Base-by-base conservation (phyloP, 345 rosid species). In the Eucalyptus dawsonii region DNA sequence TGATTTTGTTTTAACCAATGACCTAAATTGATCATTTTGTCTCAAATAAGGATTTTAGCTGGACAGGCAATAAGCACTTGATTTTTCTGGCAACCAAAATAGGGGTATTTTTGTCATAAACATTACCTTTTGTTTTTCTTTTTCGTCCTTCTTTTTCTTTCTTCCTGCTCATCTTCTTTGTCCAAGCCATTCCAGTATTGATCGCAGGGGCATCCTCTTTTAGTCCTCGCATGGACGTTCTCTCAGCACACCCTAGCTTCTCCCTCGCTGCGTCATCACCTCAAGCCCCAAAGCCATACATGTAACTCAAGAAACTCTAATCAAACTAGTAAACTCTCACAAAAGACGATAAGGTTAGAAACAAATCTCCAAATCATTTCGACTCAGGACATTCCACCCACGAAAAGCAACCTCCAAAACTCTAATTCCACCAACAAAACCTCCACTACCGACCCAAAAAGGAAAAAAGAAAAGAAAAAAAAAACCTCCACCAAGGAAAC, bases 251-350 rank as follows among this genome's bases (percentile, higher is more conserved):
- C 53, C 94, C 87, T 97, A 97, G 22, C 97, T 93, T 96, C 92
- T 96, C 97, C 89, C 92, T 93, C 15, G 91, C 91, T 53, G 92
- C 97, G 91, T 93, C 96, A 87, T 91, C 94, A 90, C 93, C 97
- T 90, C 94, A 91, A 95, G 93, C 95, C 93, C 98, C 88, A 98
- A 98, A 93, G 98, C 99, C 99, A 95, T 98, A 92, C 99, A 95
- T 92, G 93, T 92, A 95, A 89, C 91, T 88, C 95, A 95, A 94
- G 90, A 93, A 91, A 87, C 89, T 89, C 51, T 29, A 87, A 90
- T 80, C 62, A 80, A 80, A n/a, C 87, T 62, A 31, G 9, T 31
- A 31, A 31, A 31, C 80, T 37, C 80, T 67, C 80, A 67, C 80
- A 14, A 67, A 15, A 67, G 15, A 67, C 40, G 16, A 31, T 31